Conservation (phyloP, 805 yeast species). For the Isabelozyma gotoi region DNA sequence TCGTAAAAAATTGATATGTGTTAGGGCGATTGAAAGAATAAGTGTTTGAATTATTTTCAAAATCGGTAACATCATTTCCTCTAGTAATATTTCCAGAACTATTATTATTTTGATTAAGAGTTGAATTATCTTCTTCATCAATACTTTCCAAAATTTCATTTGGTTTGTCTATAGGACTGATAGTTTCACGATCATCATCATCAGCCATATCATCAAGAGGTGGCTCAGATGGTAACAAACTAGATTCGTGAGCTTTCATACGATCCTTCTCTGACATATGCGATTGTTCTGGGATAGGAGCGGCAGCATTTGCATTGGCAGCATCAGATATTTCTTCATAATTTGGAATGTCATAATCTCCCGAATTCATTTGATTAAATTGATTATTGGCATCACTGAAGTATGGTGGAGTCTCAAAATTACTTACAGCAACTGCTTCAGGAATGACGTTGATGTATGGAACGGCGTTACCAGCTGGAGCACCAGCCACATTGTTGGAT, state of each 20-base stretch:
- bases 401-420: slow-evolving; percentile 31
- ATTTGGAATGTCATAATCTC: slow-evolving; percentile 14
- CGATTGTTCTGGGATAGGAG: slow-evolving; percentile 8
- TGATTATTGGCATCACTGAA: slow-evolving; percentile 8
- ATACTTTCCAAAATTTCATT: slow-evolving; percentile 2
- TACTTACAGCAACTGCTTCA: slow-evolving; percentile 14
- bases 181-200: slow-evolving; percentile 15
- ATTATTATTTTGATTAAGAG: too few relatives aligned
- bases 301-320: slow-evolving; percentile 4
- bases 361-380: not conserved
- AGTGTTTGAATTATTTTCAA: too few relatives aligned
- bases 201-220: slow-evolving; percentile 22
- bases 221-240: slow-evolving; percentile 62
- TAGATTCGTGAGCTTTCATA: slow-evolving; percentile 52
- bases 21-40: too few relatives aligned
- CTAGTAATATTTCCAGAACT: too few relatives aligned
- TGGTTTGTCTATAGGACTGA: slow-evolving; percentile 18
- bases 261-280: slow-evolving; percentile 58
- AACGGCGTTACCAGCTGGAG: slow-evolving; percentile 6
- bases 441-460: slow-evolving; percentile 14
- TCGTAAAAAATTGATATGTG: slow-evolving; percentile 3
- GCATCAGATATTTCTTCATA: slow-evolving; percentile 18
- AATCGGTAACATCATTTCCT: too few relatives aligned
- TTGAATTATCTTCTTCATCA: not conserved
- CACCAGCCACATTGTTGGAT: not conserved